phyloP scores from a whole-genome alignment of 306 rosid species.

The Vigna radiata region DNA sequence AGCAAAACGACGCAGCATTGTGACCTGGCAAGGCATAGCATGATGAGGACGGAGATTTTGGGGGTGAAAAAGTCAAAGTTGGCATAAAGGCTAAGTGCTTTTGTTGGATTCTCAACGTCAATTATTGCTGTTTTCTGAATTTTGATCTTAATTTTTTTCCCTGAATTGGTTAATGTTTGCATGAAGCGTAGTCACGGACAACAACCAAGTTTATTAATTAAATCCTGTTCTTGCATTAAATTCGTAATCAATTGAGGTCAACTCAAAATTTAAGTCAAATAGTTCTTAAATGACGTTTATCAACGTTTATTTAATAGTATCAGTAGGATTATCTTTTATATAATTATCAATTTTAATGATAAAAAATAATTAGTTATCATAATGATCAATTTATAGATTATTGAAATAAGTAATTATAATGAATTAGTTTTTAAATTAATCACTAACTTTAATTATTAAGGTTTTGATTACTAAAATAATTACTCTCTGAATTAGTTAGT shows the following conservation, averaged over 20 bases:
- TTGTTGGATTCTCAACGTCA: not conserved
- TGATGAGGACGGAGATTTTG: slow-evolving; percentile 25
- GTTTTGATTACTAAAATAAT: too few species aligned
- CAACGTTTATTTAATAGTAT: too few species aligned
- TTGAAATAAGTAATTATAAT: too few species aligned
- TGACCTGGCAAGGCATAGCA: not conserved
- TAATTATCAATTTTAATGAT: too few species aligned
- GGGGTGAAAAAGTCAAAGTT: not conserved
- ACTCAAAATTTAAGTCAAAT: not conserved
- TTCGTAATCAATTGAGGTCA: too few species aligned
- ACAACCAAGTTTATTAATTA: not conserved
- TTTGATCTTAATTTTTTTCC: not conserved
- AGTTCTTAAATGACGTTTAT: not conserved
- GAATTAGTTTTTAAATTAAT: too few species aligned
- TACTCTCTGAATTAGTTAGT: too few species aligned
- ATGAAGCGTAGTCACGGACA: not conserved
- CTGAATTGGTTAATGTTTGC: not conserved
- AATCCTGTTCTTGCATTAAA: not conserved
- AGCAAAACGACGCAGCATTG: slow-evolving; percentile 28
- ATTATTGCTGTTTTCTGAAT: slow-evolving; percentile 15
- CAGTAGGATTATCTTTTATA: too few species aligned
- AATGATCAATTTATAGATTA: too few species aligned
- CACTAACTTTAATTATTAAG: too few species aligned
- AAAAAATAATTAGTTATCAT: too few species aligned
- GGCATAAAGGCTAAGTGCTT: slow-evolving; percentile 22